These are phyloP conservation scores for Acanthamoeba polyphaga DNA, from an alignment of 208 protist genomes.

Conservation along the genomic window DNA sequence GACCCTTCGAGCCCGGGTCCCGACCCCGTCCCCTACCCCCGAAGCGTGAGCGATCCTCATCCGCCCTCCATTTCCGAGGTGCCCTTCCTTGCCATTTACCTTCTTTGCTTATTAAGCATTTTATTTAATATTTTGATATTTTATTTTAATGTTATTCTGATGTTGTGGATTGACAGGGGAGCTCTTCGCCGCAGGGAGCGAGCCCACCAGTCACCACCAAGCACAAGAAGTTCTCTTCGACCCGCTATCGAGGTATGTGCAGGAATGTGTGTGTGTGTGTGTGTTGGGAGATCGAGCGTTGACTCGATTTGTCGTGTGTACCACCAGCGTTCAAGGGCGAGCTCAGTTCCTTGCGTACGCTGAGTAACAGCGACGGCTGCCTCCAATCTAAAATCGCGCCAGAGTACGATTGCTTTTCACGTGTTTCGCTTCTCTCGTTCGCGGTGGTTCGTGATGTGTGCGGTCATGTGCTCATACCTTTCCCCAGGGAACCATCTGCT, in stretches of 20 bases:
- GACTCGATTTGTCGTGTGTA: background rate
- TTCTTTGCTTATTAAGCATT: background rate
- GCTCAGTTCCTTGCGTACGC: slow-evolving; percentile 30
- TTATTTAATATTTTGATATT: background rate
- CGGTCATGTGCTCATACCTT: no score
- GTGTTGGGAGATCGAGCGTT: background rate
- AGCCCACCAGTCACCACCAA: background rate
- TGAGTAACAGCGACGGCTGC: slow-evolving; percentile 62
- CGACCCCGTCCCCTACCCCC: background rate
- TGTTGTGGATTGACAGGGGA: no score
- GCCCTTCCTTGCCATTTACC: no score
- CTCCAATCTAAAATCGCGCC: background rate
- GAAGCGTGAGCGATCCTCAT: slow-evolving; percentile 16
- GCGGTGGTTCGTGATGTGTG: background rate
- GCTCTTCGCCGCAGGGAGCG: background rate
- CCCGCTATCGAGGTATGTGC: background rate
- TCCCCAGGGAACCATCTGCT: background rate
- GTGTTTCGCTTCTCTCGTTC: no score
- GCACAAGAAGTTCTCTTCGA: slow-evolving; percentile 35
- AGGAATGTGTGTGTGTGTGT: background rate
- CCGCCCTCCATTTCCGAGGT: background rate
- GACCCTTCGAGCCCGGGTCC: background rate
- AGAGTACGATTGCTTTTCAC: background rate
- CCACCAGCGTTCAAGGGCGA: slow-evolving; percentile 15
- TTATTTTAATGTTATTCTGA: background rate